These are phyloP conservation scores for Rhizopus arrhizus DNA, from an alignment of 371 early-diverging fungal species.

Conservation along the genomic window DNA sequence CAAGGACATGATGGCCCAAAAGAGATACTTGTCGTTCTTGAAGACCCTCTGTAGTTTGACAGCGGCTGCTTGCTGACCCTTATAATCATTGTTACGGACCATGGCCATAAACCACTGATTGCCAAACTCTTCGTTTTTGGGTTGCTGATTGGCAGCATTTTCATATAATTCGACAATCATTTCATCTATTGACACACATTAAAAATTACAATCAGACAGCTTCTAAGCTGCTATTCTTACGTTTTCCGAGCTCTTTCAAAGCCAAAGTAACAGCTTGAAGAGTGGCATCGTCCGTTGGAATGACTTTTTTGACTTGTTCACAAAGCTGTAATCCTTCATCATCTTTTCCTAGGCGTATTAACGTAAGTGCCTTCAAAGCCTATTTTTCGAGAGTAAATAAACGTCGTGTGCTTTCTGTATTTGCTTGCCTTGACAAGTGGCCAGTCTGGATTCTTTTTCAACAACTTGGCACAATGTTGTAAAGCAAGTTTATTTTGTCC, in stretches of 20 bases:
- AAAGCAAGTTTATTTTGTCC: slow-evolving; percentile 72
- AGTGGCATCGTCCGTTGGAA: slow-evolving; percentile 73
- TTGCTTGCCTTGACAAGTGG: slow-evolving; percentile 63
- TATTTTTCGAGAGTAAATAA: slow-evolving; percentile 28
- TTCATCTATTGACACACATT: slow-evolving; percentile 41
- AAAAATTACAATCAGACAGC: neutral
- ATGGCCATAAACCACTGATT: slow-evolving; percentile 87
- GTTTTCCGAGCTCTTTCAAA: slow-evolving; percentile 61
- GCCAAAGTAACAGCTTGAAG: slow-evolving; percentile 77
- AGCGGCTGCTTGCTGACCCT: slow-evolving; percentile 83
- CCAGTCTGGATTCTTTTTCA: slow-evolving; percentile 74
- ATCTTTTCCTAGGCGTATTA: slow-evolving; percentile 67
- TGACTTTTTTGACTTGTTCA: slow-evolving; percentile 64
- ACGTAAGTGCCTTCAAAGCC: slow-evolving; percentile 83
- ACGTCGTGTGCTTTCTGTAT: neutral
- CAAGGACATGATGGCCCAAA: slow-evolving; percentile 86
- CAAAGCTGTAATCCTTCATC: slow-evolving; percentile 77
- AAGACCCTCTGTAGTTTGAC: slow-evolving; percentile 81
- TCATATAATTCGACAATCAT: slow-evolving; percentile 77
- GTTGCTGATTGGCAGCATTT: slow-evolving; percentile 62
- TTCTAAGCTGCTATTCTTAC: slow-evolving; percentile 37
- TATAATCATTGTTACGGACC: slow-evolving; percentile 70
- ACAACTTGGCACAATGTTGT: slow-evolving; percentile 65
- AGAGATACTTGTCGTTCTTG: slow-evolving; percentile 77
- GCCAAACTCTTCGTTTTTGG: slow-evolving; percentile 75